A percentile compares a stretch with the other conserved stretches of the same genome.
Conservation (phyloP, 208 protist genomes). For the Trichomonas gallinae region DNA sequence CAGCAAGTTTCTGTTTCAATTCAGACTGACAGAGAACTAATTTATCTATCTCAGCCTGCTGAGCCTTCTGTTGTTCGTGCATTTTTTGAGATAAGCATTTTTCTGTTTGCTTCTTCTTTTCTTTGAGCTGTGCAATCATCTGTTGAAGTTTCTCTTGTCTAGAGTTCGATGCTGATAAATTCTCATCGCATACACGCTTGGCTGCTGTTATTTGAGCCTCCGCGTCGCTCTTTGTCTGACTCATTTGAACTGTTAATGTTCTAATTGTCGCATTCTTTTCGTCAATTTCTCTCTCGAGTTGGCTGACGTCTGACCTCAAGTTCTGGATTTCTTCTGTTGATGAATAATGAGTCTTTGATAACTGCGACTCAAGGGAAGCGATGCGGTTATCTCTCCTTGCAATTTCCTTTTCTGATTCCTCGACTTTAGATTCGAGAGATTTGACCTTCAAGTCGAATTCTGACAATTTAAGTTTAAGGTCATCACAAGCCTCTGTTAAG, state of each 20-base stretch:
- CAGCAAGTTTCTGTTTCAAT: background rate
- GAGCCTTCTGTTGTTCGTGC: background rate
- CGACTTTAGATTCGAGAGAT: background rate
- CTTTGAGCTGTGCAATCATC: background rate
- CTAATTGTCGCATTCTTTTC: background rate
- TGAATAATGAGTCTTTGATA: background rate
- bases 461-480: background rate
- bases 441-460: background rate
- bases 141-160: background rate
- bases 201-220: background rate
- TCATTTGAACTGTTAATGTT: background rate
- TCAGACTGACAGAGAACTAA: background rate
- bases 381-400: background rate
- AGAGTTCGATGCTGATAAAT: background rate
- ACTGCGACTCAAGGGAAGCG: background rate
- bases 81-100: background rate
- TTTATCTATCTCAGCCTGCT: background rate
- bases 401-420: background rate
- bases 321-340: background rate
- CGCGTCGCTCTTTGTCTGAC: background rate
- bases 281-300: background rate
- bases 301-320: background rate
- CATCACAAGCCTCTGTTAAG: background rate
- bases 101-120: background rate
- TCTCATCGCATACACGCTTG: background rate